phyloP scores from a whole-genome alignment of 164 flowering plant species.

The Aristolochia californica region DNA sequence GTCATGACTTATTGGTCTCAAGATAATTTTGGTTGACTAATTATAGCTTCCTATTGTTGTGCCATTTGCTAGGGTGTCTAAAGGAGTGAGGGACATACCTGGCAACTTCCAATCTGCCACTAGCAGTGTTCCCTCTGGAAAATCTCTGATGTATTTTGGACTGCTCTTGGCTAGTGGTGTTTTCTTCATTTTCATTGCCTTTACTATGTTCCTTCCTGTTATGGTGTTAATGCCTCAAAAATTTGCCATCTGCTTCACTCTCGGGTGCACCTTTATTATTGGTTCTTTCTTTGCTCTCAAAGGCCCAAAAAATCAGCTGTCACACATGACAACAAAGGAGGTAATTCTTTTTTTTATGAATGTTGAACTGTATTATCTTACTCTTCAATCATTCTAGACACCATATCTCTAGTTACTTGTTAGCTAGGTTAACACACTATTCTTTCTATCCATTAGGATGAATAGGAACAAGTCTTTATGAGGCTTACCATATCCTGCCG shows the following conservation, averaged over 20 bases:
- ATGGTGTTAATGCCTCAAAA: slow-evolving; percentile 97
- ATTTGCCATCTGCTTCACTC: slow-evolving; percentile 88
- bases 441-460: no score
- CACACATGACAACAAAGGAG: slow-evolving; percentile 89
- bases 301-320: slow-evolving; percentile 85
- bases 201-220: slow-evolving; percentile 93
- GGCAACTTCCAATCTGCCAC: slow-evolving; percentile 87
- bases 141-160: slow-evolving; percentile 86
- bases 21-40: no score
- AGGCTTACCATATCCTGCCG: no score
- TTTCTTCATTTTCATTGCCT: slow-evolving; percentile 86
- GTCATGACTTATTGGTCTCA: no score
- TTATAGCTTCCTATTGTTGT: no score
- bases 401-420: no score
- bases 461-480: no score
- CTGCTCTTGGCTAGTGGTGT: slow-evolving; percentile 71
- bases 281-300: slow-evolving; percentile 84
- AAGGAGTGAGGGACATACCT: slow-evolving; percentile 83
- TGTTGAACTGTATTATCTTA: no score
- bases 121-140: slow-evolving; percentile 80
- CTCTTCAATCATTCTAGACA: no score
- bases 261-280: slow-evolving; percentile 75
- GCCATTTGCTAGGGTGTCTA: slow-evolving; percentile 56
- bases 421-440: no score
- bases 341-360: slow-evolving; percentile 33